A percentile compares a stretch with the other conserved stretches of the same genome.
phyloP scores from a whole-genome alignment of 345 rosid genomes.

The Diplotaxis tenuifolia region DNA sequence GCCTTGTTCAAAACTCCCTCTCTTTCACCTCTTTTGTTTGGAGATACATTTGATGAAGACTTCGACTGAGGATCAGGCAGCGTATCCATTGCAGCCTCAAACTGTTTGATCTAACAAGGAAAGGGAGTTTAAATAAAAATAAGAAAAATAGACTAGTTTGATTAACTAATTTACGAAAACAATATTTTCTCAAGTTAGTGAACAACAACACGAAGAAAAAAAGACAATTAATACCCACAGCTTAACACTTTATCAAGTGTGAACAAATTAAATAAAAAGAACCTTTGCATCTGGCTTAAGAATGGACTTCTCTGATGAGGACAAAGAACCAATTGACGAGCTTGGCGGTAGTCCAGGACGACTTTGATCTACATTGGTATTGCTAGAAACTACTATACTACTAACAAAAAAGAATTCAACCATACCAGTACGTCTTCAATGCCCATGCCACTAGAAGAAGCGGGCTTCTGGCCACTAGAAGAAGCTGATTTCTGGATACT shows the following conservation, averaged over 20 bases:
- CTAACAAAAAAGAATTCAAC: conserved; percentile 12
- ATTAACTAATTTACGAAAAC: not conserved
- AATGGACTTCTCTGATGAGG: conserved; percentile 45
- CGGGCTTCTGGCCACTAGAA: conserved; percentile 41
- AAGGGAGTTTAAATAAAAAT: not conserved
- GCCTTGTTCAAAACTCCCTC: no score
- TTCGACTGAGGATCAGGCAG: no score
- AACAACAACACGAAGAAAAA: not conserved
- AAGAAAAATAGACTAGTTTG: not conserved
- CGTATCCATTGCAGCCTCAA: no score
- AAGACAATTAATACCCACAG: not conserved
- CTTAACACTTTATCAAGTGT: conserved; percentile 7
- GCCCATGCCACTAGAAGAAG: conserved; percentile 41
- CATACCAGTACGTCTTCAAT: conserved; percentile 40
- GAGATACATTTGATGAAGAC: no score
- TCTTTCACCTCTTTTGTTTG: no score
- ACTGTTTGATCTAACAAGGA: no score
- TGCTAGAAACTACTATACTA: conserved; percentile 6
- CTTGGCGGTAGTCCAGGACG: conserved; percentile 68
- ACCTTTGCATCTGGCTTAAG: conserved; percentile 92
- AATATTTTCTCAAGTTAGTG: not conserved
- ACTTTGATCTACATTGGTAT: conserved; percentile 40
- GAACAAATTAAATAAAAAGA: conserved; percentile 3
- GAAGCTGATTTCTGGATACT: conserved; percentile 32
- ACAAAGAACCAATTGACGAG: conserved; percentile 70